These are phyloP conservation scores for Diddensiella santjacobensis DNA, from an alignment of 805 yeast species.

Conservation along the genomic window DNA sequence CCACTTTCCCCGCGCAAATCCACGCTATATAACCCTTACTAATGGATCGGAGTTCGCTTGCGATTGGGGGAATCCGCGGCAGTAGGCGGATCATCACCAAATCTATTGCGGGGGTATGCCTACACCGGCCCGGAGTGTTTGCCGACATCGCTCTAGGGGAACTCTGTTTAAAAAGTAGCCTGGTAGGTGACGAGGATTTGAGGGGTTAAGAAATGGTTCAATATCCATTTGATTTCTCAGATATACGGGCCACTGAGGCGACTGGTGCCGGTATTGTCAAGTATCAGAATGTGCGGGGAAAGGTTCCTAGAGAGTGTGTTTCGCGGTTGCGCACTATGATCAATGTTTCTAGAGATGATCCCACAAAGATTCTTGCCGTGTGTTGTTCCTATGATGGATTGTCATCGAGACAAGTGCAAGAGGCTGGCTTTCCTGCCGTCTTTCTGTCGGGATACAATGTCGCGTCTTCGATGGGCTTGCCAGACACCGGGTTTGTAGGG, in stretches of 20 bases:
- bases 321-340: conserved; percentile 4
- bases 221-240: not conserved
- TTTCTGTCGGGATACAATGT: conserved; percentile 11
- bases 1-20: too few relatives aligned
- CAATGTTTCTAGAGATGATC: conserved; percentile 5
- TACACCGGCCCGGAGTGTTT: too few relatives aligned
- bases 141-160: too few relatives aligned
- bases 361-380: conserved; percentile 9
- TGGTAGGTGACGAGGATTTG: too few relatives aligned
- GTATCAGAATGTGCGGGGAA: not conserved
- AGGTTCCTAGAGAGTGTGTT: not conserved
- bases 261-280: not conserved
- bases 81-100: too few relatives aligned
- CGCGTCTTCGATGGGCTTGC: conserved; percentile 10
- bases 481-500: conserved; percentile 12
- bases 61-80: too few relatives aligned
- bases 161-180: too few relatives aligned
- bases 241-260: not conserved
- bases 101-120: too few relatives aligned
- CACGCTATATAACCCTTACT: too few relatives aligned
- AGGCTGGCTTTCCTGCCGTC: conserved; percentile 14
- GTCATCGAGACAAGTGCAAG: conserved; percentile 10
- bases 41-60: too few relatives aligned
- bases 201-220: too few relatives aligned
- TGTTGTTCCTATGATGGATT: conserved; percentile 13